Evolutionary conservation across 768 basidiomycete genomes (phyloP).

Genomic region (Russula sp.): DNA sequence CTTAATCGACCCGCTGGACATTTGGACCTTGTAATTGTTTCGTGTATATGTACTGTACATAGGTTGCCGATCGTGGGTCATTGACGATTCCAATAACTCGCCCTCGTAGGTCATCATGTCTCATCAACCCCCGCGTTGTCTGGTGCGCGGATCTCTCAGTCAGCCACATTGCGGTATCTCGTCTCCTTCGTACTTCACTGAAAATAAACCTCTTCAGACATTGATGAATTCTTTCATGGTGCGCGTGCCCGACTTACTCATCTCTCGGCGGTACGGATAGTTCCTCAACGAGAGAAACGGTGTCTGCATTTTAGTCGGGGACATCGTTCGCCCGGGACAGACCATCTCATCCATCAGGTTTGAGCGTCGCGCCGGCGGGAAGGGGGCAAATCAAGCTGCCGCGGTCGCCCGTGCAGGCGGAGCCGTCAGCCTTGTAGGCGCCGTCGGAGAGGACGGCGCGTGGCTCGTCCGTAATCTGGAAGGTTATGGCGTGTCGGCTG

Average conservation of each 20-base stretch:
- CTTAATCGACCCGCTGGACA: too few relatives aligned
- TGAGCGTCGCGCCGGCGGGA: slow-evolving; percentile 50
- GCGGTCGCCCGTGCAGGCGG: slow-evolving; percentile 50
- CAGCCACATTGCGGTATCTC: background rate
- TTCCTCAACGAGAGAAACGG: background rate
- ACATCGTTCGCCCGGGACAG: slow-evolving; percentile 51
- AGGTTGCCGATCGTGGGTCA: too few relatives aligned
- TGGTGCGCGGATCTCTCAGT: slow-evolving; percentile 16
- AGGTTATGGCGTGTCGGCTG: slow-evolving; percentile 37
- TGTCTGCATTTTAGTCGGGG: slow-evolving; percentile 35
- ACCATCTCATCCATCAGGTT: slow-evolving; percentile 50
- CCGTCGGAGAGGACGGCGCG: slow-evolving; percentile 47
- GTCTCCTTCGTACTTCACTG: background rate
- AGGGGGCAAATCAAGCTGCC: slow-evolving; percentile 60
- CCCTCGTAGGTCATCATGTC: background rate
- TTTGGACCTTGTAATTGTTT: too few relatives aligned
- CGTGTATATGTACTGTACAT: background rate
- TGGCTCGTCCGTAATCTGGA: slow-evolving; percentile 42
- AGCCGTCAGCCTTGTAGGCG: slow-evolving; percentile 43
- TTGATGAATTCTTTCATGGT: slow-evolving; percentile 57
- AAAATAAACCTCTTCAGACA: slow-evolving; percentile 32
- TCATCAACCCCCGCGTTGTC: background rate
- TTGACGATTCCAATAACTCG: too few relatives aligned
- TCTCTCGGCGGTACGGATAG: background rate
- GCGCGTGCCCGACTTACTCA: slow-evolving; percentile 9